Conservation (phyloP, 2,329 filamentous ascomycete species). For the Colletotrichum sp. region DNA sequence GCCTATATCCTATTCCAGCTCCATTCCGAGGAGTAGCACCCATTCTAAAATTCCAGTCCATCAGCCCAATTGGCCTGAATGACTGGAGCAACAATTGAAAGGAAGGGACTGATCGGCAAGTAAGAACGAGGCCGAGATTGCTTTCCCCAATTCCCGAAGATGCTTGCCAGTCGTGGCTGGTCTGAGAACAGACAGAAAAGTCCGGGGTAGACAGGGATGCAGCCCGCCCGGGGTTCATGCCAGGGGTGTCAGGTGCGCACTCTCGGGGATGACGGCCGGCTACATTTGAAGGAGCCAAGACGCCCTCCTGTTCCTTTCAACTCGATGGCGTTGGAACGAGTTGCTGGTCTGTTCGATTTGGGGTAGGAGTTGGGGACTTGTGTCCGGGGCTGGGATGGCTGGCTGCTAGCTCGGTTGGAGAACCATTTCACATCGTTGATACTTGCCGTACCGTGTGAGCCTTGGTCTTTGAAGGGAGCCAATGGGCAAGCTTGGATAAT, state of each 20-base stretch:
- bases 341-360: neutral
- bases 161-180: conserved; percentile 15
- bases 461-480: neutral
- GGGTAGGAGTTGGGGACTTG: conserved; percentile 13
- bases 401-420: neutral
- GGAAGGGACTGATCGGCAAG: neutral
- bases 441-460: conserved; percentile 8
- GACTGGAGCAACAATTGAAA: neutral
- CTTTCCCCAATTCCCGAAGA: conserved; percentile 16
- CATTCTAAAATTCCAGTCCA: neutral
- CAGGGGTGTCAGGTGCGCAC: conserved; percentile 21
- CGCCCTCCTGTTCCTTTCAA: neutral
- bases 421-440: neutral
- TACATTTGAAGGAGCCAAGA: neutral
- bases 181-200: conserved; percentile 14
- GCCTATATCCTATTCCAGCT: neutral
- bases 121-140: conserved; percentile 2
- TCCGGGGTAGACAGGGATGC: conserved; percentile 21
- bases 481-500: neutral
- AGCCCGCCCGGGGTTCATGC: neutral
- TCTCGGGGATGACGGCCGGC: neutral
- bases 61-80: neutral
- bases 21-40: neutral
- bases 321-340: neutral
- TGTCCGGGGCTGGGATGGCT: neutral